Base-by-base conservation (phyloP, 192 early-diverging fungal genomes). In the Dissophora globulifera region DNA sequence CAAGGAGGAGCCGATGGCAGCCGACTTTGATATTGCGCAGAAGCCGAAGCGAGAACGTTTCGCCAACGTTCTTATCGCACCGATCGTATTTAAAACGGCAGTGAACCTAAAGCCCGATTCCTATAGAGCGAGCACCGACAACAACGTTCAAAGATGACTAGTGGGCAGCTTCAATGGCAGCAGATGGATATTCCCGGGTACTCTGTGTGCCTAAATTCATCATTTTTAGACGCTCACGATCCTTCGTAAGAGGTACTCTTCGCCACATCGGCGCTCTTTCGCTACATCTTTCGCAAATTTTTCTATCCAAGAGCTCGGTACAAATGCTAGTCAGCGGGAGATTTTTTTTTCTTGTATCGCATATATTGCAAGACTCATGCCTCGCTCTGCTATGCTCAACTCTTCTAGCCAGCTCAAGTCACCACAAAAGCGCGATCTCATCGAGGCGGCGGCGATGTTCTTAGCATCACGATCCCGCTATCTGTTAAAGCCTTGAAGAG, bases 161-260 rank as follows among this genome's bases (percentile, higher is more conserved):
- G n/a, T n/a, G n/a, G n/a, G n/a, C n/a, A n/a, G n/a, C n/a, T n/a
- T n/a, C n/a, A n/a, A n/a, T 35, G n/a, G 30, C 19, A 7, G 22
- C 65, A 93, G 91, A 87, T 98, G 59, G 82, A 98, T 85, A 83
- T 87, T 25, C 93, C 98, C 84, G 98, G 98, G 17, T 91, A 90
- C 33, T 79, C 94, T 27, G 91, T 98, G 9, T 97, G 95, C 59
- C 79, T 98, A 32, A 97, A 99, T 71, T 94, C 97, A 16, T 95
- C 98, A n/a, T 61, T 78, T 99, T 7, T 94, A 96, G 62, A 92
- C 93, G 1, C 95, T 98, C 69, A 96, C 98, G 0, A 95, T 98
- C 47, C 69, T 99, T 17, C 98, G 97, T 0, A 78, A 93, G 13
- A 88, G 95, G 19, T 92, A 97, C 60, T 88, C 11, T 78, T 96